Percentiles rank a stretch among this genome's conserved stretches.
Evolutionary conservation across 2,329 filamentous ascomycete species (phyloP).

Genomic region (Colletotrichum caudatum): DNA sequence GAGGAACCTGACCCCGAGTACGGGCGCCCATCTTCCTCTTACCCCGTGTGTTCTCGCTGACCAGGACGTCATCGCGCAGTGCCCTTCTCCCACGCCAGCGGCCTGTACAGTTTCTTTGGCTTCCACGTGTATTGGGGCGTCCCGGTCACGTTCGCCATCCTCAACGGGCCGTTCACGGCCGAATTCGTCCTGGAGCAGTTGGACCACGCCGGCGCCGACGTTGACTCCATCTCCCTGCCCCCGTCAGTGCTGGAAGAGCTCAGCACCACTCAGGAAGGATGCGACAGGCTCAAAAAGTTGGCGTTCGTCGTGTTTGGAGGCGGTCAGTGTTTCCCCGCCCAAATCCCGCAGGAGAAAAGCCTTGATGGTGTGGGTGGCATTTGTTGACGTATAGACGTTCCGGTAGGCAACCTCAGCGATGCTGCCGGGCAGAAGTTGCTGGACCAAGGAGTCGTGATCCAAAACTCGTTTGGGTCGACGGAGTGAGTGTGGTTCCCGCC

Average conservation of each 20-base stretch:
- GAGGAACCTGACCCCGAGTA: conserved; percentile 4
- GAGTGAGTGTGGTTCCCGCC: not conserved
- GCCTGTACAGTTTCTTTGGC: conserved; percentile 44
- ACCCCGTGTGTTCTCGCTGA: not conserved
- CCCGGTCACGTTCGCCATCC: conserved; percentile 46
- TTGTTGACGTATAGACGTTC: not conserved
- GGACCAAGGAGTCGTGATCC: conserved; percentile 1
- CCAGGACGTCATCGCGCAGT: conserved; percentile 43
- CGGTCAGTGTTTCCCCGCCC: not conserved
- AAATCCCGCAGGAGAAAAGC: too few species aligned
- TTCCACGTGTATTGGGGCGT: conserved; percentile 35
- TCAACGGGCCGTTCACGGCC: conserved; percentile 50
- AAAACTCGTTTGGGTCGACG: conserved; percentile 5
- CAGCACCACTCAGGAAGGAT: conserved; percentile 32
- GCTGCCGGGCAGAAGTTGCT: not conserved
- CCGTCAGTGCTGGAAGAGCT: conserved; percentile 60
- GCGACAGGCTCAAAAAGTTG: not conserved
- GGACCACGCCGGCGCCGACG: conserved; percentile 45
- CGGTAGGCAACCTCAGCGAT: not conserved
- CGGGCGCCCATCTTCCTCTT: not conserved
- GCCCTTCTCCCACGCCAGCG: conserved; percentile 55
- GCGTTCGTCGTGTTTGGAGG: not conserved
- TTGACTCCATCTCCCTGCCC: conserved; percentile 46
- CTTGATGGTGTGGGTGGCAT: not conserved
- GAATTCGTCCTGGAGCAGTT: conserved; percentile 51